Evolutionary conservation across 202 grass and related monocot species (phyloP), one percentile per base, ranked within the genome.

Genomic region (Zoysia matrella): DNA sequence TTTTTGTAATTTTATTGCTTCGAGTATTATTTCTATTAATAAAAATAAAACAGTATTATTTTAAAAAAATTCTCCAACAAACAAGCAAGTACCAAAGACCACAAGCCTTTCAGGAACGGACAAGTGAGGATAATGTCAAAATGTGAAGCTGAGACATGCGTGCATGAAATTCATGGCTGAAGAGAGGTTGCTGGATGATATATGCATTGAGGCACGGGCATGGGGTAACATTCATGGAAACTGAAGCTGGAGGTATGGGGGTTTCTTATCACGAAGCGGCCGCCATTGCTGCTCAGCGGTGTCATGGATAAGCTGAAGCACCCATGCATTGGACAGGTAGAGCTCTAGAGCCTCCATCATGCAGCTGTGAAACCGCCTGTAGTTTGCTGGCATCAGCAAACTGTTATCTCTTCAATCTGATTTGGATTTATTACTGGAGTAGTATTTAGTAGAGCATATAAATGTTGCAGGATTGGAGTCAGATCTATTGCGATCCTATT

Each of bases 161-260:
- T 8, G n/a, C 15, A 18, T 6, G 53, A 56, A 56, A 60, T 60
- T 60, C n/a, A 62, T 11, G 60, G 11, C 18, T 62, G 60, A 10
- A 62, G n/a, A 60, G 57, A 79, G 75, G 51, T 71, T 0, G 84
- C 86, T 90, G 83, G 84, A 86, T 83, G 6, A 76, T 70, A 9
- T 40, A 55, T 65, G 76, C 64, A 83, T 16, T 47, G 39, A 60
- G 11, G 69, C 18, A 60, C 15, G 8, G 65, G 63, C 30, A 82
- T 67, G 30, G 82, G 82, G 69, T 42, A 74, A 5, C 49, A 14
- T 86, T 83, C 74, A 74, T 78, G 68, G 61, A 41, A 60, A 46
- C 78, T 75, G 51, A 77, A 62, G 47, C 22, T 78, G 15, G 30
- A 77, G 65, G 67, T 57, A 86, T 83, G 79, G 68, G 79, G 79